A percentile compares a stretch with the other conserved stretches of the same genome.
Conservation (phyloP, 345 rosid genomes). For the Ricinus communis region DNA sequence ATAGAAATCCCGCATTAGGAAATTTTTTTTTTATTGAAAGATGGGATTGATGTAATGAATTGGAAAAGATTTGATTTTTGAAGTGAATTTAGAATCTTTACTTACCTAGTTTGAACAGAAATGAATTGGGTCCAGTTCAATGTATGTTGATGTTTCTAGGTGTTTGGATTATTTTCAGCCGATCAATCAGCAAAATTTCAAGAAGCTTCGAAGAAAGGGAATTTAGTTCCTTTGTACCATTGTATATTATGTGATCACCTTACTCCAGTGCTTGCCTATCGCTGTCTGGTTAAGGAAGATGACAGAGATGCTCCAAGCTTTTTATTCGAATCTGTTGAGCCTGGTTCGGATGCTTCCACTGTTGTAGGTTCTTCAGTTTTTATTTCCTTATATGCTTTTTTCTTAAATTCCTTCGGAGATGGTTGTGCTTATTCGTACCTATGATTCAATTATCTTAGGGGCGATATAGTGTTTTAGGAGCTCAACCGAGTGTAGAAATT, state of each 20-base stretch:
- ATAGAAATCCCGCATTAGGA: neutral
- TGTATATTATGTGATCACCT: slow-evolving; percentile 89
- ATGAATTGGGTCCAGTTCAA: neutral
- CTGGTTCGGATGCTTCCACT: slow-evolving; percentile 63
- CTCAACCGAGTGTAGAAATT: slow-evolving; percentile 87
- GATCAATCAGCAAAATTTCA: slow-evolving; percentile 56
- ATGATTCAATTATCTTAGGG: slow-evolving; percentile 45
- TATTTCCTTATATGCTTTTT: slow-evolving; percentile 4
- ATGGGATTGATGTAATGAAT: too few relatives aligned
- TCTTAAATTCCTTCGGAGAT: neutral
- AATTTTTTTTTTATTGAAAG: too few relatives aligned
- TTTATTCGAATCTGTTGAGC: slow-evolving; percentile 87
- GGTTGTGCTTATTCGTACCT: neutral
- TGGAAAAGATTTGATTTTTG: slow-evolving; percentile 4
- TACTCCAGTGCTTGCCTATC: slow-evolving; percentile 83
- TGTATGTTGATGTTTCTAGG: neutral
- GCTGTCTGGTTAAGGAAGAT: slow-evolving; percentile 91
- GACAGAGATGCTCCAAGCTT: slow-evolving; percentile 97
- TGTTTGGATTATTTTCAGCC: slow-evolving; percentile 30
- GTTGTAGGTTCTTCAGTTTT: slow-evolving; percentile 41
- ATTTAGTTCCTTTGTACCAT: slow-evolving; percentile 66
- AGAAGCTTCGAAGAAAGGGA: slow-evolving; percentile 71
- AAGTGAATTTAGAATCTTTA: neutral
- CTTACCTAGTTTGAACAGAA: too few relatives aligned
- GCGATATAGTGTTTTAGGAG: slow-evolving; percentile 83